Evolutionary conservation across 2,329 filamentous ascomycete species (phyloP), one percentile per base, ranked within the genome.

Genomic region (Orbilia brochopaga): DNA sequence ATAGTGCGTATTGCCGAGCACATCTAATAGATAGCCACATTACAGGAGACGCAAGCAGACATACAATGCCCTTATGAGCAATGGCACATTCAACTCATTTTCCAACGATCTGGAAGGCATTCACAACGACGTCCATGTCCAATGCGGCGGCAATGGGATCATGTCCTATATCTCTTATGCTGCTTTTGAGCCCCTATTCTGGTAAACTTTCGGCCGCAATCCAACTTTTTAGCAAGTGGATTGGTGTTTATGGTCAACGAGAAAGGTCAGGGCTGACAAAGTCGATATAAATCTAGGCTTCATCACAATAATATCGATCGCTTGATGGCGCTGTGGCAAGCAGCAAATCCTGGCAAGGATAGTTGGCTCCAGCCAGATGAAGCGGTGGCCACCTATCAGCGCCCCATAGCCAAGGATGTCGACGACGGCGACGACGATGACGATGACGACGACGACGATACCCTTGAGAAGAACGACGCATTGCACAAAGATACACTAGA

Each of bases 161-260:
- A 77, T 78, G 77, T 66, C 74, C 1, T 73, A 66, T 30, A 73
- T 77, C 17, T 63, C 75, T 17, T 76, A 75, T 37, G 73, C 76
- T 40, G 74, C 76, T 24, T 77, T 76, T 46, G 77, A 78, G 32
- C 75, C 76, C 1, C 75, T 78, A 17, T 78, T 78, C 64, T 77
- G 75, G 74, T 70, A 55, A n/a, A 59, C 53, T 32, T 19, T 15
- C 11, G 3, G 10, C 23, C 35, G 15, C 44, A 24, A 11, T 1
- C 27, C 27, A 75, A 7, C 74, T 75, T 30, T 67, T 57, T 55
- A n/a, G n/a, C n/a, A n/a, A n/a, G n/a, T n/a, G n/a, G n/a, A n/a
- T n/a, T n/a, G n/a, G n/a, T n/a, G n/a, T n/a, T n/a, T n/a, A n/a
- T n/a, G n/a, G n/a, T n/a, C n/a, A n/a, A n/a, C n/a, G n/a, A n/a